Evolutionary conservation across 768 basidiomycete genomes (phyloP).

Genomic region (Lactarius evosmus): DNA sequence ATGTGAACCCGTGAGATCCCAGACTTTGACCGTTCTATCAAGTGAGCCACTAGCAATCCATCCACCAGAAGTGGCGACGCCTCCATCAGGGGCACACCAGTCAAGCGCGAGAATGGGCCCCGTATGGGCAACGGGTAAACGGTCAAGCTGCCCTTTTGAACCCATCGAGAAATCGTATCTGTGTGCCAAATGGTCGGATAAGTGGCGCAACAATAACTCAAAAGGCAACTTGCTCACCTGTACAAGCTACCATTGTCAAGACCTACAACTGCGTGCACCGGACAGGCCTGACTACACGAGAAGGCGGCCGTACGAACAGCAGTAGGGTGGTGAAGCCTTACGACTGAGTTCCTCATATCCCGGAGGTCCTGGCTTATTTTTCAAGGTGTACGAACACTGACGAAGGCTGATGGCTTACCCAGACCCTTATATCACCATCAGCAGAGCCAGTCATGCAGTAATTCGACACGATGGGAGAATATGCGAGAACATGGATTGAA

Average conservation of each 20-base stretch:
- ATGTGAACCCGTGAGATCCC: slow-evolving; percentile 62
- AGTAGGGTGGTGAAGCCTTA: slow-evolving; percentile 67
- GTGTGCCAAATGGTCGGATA: not conserved
- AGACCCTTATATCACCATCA: slow-evolving; percentile 76
- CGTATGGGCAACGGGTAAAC: slow-evolving; percentile 69
- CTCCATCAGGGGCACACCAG: slow-evolving; percentile 49
- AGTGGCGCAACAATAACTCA: not conserved
- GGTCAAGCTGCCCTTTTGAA: slow-evolving; percentile 68
- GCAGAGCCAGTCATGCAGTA: slow-evolving; percentile 80
- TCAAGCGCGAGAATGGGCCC: slow-evolving; percentile 70
- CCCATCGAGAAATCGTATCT: slow-evolving; percentile 83
- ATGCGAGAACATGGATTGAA: slow-evolving; percentile 65
- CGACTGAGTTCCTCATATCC: slow-evolving; percentile 62
- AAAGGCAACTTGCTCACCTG: slow-evolving; percentile 39
- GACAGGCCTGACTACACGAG: slow-evolving; percentile 61
- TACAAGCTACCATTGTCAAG: slow-evolving; percentile 45
- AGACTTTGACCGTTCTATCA: slow-evolving; percentile 79
- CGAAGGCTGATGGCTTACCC: slow-evolving; percentile 47
- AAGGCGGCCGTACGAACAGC: slow-evolving; percentile 68
- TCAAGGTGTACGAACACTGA: not conserved
- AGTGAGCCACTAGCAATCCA: slow-evolving; percentile 81
- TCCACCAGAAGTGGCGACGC: slow-evolving; percentile 37
- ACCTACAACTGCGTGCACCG: slow-evolving; percentile 56
- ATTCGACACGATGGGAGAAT: slow-evolving; percentile 62
- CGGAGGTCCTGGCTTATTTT: slow-evolving; percentile 57